Evolutionary conservation across 2,329 filamentous ascomycete species (phyloP).

Genomic region (Neurospora sp.): DNA sequence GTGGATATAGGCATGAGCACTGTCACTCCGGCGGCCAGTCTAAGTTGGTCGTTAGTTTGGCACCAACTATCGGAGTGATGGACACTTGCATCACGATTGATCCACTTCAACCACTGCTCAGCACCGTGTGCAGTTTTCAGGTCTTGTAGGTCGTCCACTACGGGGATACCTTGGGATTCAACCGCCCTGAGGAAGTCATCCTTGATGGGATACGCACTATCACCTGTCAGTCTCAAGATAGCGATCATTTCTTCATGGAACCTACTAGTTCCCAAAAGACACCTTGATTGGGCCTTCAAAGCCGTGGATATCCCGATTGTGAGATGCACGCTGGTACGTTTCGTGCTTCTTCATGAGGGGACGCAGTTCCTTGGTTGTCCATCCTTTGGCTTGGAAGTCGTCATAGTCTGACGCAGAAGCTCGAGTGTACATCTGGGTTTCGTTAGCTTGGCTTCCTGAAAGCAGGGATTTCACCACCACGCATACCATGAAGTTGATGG

Average conservation of each 20-base stretch:
- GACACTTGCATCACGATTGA: constrained; percentile 50
- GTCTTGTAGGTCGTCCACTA: constrained; percentile 69
- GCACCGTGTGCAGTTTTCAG: constrained; percentile 58
- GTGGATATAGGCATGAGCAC: constrained; percentile 69
- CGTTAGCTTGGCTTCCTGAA: constrained; percentile 1
- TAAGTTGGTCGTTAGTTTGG: constrained; percentile 18
- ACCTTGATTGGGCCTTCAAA: constrained; percentile 76
- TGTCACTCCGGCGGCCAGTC: constrained; percentile 64
- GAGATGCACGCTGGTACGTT: constrained; percentile 59
- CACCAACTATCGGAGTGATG: background rate
- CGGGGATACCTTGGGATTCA: constrained; percentile 43
- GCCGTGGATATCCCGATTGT: constrained; percentile 61
- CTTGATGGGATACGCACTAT: constrained; percentile 64
- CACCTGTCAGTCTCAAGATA: background rate
- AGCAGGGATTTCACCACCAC: background rate
- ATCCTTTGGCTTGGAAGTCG: constrained; percentile 71
- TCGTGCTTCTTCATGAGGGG: constrained; percentile 75
- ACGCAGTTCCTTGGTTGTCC: constrained; percentile 64
- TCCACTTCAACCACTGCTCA: constrained; percentile 81
- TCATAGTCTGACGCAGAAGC: constrained; percentile 66
- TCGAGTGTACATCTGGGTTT: constrained; percentile 56
- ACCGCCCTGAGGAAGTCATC: constrained; percentile 50
- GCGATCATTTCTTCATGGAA: background rate
- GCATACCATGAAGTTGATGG: constrained; percentile 58
- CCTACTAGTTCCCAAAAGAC: constrained; percentile 63